Evolutionary conservation across 257 asterid genomes (phyloP), one percentile per base, ranked within the genome.

Genomic region (Ilex aquifolium): DNA sequence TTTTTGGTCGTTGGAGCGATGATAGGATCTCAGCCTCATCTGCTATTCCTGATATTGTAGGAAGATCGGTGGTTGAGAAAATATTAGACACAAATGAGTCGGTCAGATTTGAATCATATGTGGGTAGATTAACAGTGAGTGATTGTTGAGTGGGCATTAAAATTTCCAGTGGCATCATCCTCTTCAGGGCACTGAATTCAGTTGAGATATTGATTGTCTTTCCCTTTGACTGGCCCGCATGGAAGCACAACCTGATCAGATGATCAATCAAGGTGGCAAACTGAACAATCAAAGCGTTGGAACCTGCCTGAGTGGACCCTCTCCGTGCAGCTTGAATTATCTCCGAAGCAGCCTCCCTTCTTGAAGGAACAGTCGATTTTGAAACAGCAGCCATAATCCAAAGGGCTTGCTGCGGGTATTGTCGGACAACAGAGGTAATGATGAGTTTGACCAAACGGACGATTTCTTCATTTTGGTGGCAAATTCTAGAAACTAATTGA

Each of bases 311-410:
- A 70, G 44, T 64, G 60, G 91, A 77, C 74, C 90, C 95, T 75
- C 71, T 85, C 76, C 74, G 82, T 68, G 97, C 99, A 67, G 96
- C 95, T 76, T 89, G 85, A 70, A 92, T 83, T 67, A 92, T 92
- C 95, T 92, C 99, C 17, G 97, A 86, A 61, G 97, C 99, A 76
- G 97, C 97, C 52, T 83, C 95, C 80, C 80, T 85, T 70, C 99
- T 85, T 13, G 95, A 87, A 72, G 91, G 65, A 78, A 92, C 97
- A 13, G 95, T 72, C 31, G 99, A 92, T 77, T 92, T 92, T 66
- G 99, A 82, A 62, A 92, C 99, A 62, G 99, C 97, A 72, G 97
- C 99, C 95, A 92, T 89, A 15, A 85, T 92, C 99, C 99, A 92
- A 66, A 92, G 95, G 65, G 91, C 99, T 80, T 92, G 99, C 77